Evolutionary conservation across 2,329 filamentous ascomycete species (phyloP).

Genomic region (Apiospora rasikravindrae): DNA sequence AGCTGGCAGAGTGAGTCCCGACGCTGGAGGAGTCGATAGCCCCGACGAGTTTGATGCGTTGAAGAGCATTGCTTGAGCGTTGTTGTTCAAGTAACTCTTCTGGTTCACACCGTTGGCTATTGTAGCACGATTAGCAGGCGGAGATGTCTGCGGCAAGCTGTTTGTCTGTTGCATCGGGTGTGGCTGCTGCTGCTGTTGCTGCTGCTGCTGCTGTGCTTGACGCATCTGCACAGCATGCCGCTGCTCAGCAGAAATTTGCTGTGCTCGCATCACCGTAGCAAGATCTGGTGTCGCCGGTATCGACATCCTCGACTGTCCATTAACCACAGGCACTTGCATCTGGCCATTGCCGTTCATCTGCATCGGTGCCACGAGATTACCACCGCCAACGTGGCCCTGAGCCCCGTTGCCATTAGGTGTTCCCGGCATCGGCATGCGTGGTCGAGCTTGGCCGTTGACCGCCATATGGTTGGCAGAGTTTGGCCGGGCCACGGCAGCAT

Average conservation of each 20-base stretch:
- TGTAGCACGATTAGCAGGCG: constrained; percentile 50
- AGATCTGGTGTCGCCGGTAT: constrained; percentile 55
- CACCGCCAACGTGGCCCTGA: constrained; percentile 52
- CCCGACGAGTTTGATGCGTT: constrained; percentile 48
- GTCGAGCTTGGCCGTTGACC: constrained; percentile 52
- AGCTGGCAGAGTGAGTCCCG: constrained; percentile 52
- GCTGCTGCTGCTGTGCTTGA: constrained; percentile 37
- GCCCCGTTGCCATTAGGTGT: constrained; percentile 55
- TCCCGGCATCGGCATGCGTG: constrained; percentile 60
- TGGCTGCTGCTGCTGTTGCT: constrained; percentile 35
- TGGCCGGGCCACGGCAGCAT: constrained; percentile 45
- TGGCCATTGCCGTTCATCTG: constrained; percentile 71
- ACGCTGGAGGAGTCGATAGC: constrained; percentile 50
- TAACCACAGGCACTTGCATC: constrained; percentile 69
- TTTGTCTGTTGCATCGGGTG: constrained; percentile 47
- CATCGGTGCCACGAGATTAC: constrained; percentile 55
- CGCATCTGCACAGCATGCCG: constrained; percentile 57
- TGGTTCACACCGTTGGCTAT: constrained; percentile 52
- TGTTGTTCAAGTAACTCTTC: constrained; percentile 55
- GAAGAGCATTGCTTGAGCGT: constrained; percentile 58
- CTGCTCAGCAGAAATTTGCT: constrained; percentile 70
- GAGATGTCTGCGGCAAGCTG: constrained; percentile 43
- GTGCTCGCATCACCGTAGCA: constrained; percentile 65
- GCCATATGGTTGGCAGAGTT: constrained; percentile 47
- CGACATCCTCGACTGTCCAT: constrained; percentile 66